Evolutionary conservation across 345 rosid species (phyloP).

Genomic region (Eucalyptus erythrocorys): DNA sequence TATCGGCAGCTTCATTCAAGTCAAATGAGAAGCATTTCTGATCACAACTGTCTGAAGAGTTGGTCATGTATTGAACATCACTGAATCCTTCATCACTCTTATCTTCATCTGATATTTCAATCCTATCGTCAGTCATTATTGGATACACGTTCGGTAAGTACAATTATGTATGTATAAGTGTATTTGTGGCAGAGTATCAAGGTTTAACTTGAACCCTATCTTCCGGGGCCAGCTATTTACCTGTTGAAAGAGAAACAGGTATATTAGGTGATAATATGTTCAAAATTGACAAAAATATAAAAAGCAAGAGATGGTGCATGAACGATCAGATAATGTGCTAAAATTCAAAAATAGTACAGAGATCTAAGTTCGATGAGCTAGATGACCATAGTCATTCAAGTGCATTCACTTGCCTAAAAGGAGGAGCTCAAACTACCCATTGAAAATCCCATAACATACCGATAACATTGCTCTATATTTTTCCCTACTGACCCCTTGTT

Average conservation of each 20-base stretch:
- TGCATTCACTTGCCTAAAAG: background rate
- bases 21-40: slow-evolving; percentile 20
- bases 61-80: background rate
- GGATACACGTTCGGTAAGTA: background rate
- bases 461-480: background rate
- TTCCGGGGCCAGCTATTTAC: background rate
- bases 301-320: background rate
- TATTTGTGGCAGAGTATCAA: background rate
- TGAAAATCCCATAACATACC: background rate
- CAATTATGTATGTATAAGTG: background rate
- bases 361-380: background rate
- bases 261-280: background rate
- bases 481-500: background rate
- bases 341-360: background rate
- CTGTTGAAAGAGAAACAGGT: background rate
- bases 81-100: background rate
- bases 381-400: background rate
- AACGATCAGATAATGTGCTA: background rate
- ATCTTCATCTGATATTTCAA: slow-evolving; percentile 9
- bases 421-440: background rate
- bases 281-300: background rate
- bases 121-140: background rate
- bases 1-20: slow-evolving; percentile 24
- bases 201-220: background rate
- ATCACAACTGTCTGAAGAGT: background rate